Evolutionary conservation across 2,329 filamentous ascomycete genomes (phyloP), one percentile per base, ranked within the genome.

Genomic region (Bimuria novae-zelandiae): DNA sequence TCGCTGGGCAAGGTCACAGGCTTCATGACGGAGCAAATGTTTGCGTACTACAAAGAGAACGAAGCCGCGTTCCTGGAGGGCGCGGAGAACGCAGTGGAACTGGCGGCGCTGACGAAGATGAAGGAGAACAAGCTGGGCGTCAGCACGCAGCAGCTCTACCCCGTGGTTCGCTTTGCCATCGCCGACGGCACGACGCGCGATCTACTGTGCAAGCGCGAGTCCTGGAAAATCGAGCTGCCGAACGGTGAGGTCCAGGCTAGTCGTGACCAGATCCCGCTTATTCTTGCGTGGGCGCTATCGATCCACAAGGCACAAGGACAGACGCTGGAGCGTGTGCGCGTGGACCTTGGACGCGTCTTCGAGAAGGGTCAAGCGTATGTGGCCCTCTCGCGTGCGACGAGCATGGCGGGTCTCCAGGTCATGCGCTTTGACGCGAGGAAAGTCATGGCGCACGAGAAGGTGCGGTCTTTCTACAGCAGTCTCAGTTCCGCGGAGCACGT

Each of bases 301-400:
- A 99, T 99, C 54, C 94, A 99, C 79, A 99, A 99, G 76, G 94
- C 94, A 0, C 93, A 97, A 71, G 93, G 93, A 1, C 93, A 97
- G 73, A 97, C 93, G 1, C 78, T 97, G 22, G 92, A 96, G 68
- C 83, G 93, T 45, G 94, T 99, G 54, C 96, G 96, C 69, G 94
- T 99, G 22, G 92, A 99, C 70, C 80, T 99, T 0, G 89, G 91
- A 25, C 89, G 85, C 56, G 90, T 96, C 1, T 99, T 99, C 65
- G 94, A 99, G 72, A 97, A 96, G 74, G 94, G 94, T 0, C 94
- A 99, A 73, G 94, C 94, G 5, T 99, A 99, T 69, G 94, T 99
- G 46, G 94, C 94, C 46, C 84, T 99, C 12, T 96, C 90, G 79
- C 89, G 94, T 75, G 94, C 94, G 12, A 96, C 91, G 1, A 89